Percentiles rank a stretch among this genome's conserved stretches.
phyloP scores from a whole-genome alignment of 164 flowering plant species.

The Magnolia officinalis region DNA sequence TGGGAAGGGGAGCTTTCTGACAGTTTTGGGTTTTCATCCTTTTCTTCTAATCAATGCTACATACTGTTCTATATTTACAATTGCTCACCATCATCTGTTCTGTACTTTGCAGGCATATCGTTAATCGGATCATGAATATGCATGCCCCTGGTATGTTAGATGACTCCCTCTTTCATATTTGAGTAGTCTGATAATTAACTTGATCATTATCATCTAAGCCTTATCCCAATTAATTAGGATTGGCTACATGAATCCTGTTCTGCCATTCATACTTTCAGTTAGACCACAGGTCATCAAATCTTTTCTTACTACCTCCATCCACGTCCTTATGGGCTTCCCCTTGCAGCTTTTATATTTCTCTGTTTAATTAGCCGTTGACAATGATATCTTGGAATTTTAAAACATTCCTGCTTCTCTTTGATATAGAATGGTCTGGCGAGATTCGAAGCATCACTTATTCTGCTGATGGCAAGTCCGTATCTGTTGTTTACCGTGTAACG shows the following conservation, averaged over 20 bases:
- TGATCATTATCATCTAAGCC: too few relatives aligned
- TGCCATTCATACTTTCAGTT: too few relatives aligned
- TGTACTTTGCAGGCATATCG: constrained; percentile 68
- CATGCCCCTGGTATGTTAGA: constrained; percentile 72
- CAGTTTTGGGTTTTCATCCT: too few relatives aligned
- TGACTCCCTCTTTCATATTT: neutral
- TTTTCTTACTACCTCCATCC: neutral
- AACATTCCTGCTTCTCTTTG: neutral
- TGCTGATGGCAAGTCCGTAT: constrained; percentile 74
- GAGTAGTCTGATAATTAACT: neutral
- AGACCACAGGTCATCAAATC: too few relatives aligned
- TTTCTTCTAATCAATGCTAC: too few relatives aligned
- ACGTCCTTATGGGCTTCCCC: neutral
- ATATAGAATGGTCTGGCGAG: constrained; percentile 94
- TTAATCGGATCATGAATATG: constrained; percentile 80
- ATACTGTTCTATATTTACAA: too few relatives aligned
- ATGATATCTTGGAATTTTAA: neutral
- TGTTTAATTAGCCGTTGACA: neutral
- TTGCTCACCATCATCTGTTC: neutral
- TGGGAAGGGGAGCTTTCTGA: too few relatives aligned
- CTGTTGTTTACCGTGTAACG: constrained; percentile 89
- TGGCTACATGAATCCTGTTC: too few relatives aligned
- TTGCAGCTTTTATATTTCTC: neutral
- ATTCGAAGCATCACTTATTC: constrained; percentile 75
- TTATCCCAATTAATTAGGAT: too few relatives aligned